A percentile compares a stretch with the other conserved stretches of the same genome.
Conservation (phyloP, 176 grass and related monocot species). For the Raddia guianensis region DNA sequence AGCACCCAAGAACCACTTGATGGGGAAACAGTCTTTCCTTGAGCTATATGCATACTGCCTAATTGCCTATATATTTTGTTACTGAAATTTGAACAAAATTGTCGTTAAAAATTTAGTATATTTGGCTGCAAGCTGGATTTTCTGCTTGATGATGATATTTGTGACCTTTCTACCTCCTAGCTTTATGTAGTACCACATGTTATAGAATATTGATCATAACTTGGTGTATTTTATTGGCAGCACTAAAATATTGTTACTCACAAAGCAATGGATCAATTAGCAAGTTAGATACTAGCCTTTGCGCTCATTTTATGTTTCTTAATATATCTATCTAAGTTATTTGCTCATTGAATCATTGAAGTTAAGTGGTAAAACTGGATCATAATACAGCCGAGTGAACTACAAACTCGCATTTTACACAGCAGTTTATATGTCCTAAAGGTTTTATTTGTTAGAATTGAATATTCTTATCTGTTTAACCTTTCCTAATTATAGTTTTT, state of each 20-base stretch:
- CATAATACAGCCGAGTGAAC: background rate
- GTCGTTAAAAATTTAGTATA: background rate
- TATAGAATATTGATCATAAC: background rate
- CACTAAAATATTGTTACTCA: background rate
- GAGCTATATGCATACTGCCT: background rate
- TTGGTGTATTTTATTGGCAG: background rate
- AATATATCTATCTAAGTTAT: background rate
- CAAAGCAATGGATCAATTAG: background rate
- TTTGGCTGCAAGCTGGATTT: background rate
- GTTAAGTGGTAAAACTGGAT: conserved; percentile 1
- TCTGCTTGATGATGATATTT: background rate
- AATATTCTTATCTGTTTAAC: background rate
- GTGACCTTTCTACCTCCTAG: background rate
- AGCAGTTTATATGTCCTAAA: background rate
- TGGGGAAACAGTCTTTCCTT: background rate
- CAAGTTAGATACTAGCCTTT: background rate
- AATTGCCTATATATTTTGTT: background rate
- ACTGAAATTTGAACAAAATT: background rate
- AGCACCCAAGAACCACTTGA: background rate
- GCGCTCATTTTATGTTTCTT: background rate
- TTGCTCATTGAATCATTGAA: background rate
- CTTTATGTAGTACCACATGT: background rate
- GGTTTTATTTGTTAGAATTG: background rate
- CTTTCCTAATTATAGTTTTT: background rate
- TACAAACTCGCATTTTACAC: background rate